phyloP scores from a whole-genome alignment of 176 grass and related monocot species.

The Oryza brachyantha region DNA sequence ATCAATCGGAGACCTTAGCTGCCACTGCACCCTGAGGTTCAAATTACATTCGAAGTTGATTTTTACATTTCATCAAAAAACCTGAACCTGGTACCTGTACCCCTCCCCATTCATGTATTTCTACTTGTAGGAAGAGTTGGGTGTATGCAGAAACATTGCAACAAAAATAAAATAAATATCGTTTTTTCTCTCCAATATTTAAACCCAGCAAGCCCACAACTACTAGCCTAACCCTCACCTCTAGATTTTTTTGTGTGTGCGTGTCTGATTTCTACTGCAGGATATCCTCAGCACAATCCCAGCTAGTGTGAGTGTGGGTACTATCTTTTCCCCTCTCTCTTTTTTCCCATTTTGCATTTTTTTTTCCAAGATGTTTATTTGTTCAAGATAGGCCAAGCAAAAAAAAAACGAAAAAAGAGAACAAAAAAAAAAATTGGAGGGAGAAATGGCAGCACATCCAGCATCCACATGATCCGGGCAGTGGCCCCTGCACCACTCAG shows the following conservation, averaged over 20 bases:
- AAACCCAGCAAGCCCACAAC: neutral
- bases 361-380: neutral
- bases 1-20: neutral
- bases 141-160: neutral
- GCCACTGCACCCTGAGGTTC: slow-evolving; percentile 14
- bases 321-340: neutral
- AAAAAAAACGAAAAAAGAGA: neutral
- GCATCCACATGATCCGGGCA: slow-evolving; percentile 42
- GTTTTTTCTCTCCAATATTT: neutral
- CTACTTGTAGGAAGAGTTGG: neutral
- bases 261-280: neutral
- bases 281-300: slow-evolving; percentile 31
- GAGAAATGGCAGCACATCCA: neutral
- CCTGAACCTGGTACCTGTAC: neutral
- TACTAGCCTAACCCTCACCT: neutral
- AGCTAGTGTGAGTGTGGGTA: neutral
- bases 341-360: neutral
- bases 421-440: neutral
- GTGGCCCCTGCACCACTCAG: slow-evolving; percentile 39
- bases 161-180: neutral
- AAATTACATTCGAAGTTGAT: neutral
- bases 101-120: neutral
- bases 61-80: neutral
- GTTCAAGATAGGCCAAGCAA: neutral
- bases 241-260: neutral